These are phyloP conservation scores for Blastosporella zonata DNA, from an alignment of 1,284 basidiomycete species.

Conservation along the genomic window DNA sequence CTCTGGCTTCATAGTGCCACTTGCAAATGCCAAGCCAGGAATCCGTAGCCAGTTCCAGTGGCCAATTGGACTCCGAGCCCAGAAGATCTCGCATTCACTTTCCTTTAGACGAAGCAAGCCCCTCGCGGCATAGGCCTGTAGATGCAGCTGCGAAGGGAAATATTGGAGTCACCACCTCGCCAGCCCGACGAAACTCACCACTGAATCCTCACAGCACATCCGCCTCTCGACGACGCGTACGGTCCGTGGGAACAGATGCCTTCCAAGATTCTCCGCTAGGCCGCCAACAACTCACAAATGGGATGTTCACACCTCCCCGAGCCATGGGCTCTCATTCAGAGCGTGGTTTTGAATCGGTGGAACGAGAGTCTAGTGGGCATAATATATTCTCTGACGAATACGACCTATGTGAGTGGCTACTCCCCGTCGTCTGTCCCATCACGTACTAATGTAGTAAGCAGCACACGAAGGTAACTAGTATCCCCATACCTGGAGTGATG, in stretches of 20 bases:
- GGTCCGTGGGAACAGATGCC: slow-evolving; percentile 23
- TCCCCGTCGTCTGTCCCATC: slow-evolving; percentile 5
- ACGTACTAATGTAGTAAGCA: slow-evolving; percentile 26
- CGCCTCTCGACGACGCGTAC: slow-evolving; percentile 24
- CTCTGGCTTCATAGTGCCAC: background rate
- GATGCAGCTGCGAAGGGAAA: slow-evolving; percentile 7
- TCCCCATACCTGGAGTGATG: background rate
- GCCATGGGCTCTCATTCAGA: slow-evolving; percentile 2
- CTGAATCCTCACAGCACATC: slow-evolving; percentile 29
- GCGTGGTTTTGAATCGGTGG: slow-evolving; percentile 10
- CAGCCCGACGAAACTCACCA: slow-evolving; percentile 28
- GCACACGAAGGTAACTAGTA: slow-evolving; percentile 61
- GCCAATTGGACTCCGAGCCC: slow-evolving; percentile 16
- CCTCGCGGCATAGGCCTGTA: slow-evolving; percentile 7
- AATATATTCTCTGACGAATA: slow-evolving; percentile 63
- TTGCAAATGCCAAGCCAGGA: slow-evolving; percentile 15
- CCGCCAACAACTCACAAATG: slow-evolving; percentile 19
- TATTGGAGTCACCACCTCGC: slow-evolving; percentile 18
- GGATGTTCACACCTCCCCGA: slow-evolving; percentile 15
- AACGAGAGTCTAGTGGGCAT: slow-evolving; percentile 13
- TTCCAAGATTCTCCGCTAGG: slow-evolving; percentile 22
- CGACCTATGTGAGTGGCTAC: slow-evolving; percentile 58
- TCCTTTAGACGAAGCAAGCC: slow-evolving; percentile 20
- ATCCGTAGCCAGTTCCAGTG: slow-evolving; percentile 11
- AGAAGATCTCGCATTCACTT: slow-evolving; percentile 27